Evolutionary conservation across 2,329 filamentous ascomycete genomes (phyloP).

Genomic region (Colletotrichum caudatum): DNA sequence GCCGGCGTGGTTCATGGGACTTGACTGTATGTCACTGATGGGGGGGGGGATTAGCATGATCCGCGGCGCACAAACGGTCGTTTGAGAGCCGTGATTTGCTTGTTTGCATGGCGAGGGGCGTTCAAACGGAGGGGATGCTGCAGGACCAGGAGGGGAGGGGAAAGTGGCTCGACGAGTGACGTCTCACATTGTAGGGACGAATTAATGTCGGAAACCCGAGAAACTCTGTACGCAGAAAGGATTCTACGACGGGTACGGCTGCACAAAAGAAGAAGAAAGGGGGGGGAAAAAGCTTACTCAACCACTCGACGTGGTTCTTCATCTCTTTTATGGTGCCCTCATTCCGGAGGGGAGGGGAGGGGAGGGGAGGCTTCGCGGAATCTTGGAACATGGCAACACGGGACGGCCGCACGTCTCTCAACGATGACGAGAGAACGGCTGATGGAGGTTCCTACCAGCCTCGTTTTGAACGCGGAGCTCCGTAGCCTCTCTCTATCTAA

Average conservation of each 20-base stretch:
- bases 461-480: neutral
- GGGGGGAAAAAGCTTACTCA: neutral
- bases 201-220: neutral
- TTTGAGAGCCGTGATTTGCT: conserved; percentile 8
- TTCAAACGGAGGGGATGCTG: conserved; percentile 10
- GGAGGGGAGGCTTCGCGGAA: too few relatives aligned
- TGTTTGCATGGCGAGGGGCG: conserved; percentile 40
- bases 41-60: too few relatives aligned
- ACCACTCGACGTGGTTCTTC: neutral
- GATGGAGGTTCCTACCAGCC: too few relatives aligned
- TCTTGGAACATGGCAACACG: neutral
- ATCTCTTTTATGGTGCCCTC: neutral
- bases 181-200: conserved; percentile 7
- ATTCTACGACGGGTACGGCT: neutral
- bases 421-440: neutral
- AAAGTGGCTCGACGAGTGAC: conserved; percentile 8
- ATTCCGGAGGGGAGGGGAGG: too few relatives aligned
- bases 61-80: neutral
- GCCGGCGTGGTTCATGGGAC: too few relatives aligned
- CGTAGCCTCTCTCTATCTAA: neutral
- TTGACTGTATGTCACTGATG: too few relatives aligned
- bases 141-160: neutral
- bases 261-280: neutral
- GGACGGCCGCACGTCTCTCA: neutral
- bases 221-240: neutral